These are phyloP conservation scores for Barnettozyma hawaiiensis DNA, from an alignment of 1,139 yeast genomes.

Conservation along the genomic window DNA sequence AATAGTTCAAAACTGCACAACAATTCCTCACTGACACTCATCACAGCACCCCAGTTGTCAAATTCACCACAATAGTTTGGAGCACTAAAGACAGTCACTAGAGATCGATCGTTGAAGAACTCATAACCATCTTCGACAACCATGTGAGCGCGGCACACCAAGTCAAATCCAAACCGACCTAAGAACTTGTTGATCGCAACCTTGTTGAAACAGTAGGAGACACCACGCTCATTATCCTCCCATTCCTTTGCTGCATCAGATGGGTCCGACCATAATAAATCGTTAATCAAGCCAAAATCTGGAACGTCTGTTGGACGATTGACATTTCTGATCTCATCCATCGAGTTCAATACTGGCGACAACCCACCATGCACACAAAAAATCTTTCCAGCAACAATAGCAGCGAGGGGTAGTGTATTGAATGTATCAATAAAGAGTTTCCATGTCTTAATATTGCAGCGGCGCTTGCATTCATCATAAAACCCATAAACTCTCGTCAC, in stretches of 20 bases:
- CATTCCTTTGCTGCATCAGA: slow-evolving; percentile 93
- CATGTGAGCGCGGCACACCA: slow-evolving; percentile 97
- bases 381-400: slow-evolving; percentile 92
- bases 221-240: slow-evolving; percentile 98
- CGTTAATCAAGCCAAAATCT: slow-evolving; percentile 88
- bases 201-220: slow-evolving; percentile 90
- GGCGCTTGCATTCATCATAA: slow-evolving; percentile 93
- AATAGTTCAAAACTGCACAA: slow-evolving; percentile 87
- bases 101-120: slow-evolving; percentile 86
- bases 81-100: slow-evolving; percentile 93
- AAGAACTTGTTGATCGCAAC: slow-evolving; percentile 90
- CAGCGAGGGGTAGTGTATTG: slow-evolving; percentile 91
- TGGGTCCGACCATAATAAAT: slow-evolving; percentile 94
- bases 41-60: slow-evolving; percentile 98
- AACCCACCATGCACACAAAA: slow-evolving; percentile 98
- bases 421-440: slow-evolving; percentile 88
- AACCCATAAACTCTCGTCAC: slow-evolving; percentile 95
- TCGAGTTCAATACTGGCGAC: slow-evolving; percentile 81
- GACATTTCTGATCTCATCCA: slow-evolving; percentile 88
- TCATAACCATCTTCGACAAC: slow-evolving; percentile 98
- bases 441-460: slow-evolving; percentile 92
- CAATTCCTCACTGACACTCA: slow-evolving; percentile 91
- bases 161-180: slow-evolving; percentile 82
- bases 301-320: slow-evolving; percentile 97
- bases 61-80: slow-evolving; percentile 98